Evolutionary conservation across 1,139 yeast genomes (phyloP).

Genomic region (Taphrina pruni): DNA sequence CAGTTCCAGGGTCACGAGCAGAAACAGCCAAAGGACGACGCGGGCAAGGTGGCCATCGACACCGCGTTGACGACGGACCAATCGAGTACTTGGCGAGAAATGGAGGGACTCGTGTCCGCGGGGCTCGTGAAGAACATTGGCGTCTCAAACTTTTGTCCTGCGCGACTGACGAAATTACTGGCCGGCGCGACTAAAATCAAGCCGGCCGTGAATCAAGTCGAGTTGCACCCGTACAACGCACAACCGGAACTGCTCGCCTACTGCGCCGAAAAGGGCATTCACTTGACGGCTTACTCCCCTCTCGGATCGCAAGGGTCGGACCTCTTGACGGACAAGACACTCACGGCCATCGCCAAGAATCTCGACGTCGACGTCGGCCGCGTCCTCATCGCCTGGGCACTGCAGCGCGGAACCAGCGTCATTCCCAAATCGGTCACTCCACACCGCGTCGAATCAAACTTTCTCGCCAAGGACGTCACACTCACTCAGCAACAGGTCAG

Average conservation of each 20-base stretch:
- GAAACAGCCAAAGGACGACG: conserved; percentile 22
- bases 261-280: conserved; percentile 42
- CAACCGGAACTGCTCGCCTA: conserved; percentile 44
- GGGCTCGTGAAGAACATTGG: conserved; percentile 64
- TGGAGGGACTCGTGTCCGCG: conserved; percentile 68
- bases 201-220: conserved; percentile 86
- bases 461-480: conserved; percentile 55
- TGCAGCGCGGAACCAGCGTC: conserved; percentile 62
- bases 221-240: conserved; percentile 54
- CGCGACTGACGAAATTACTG: conserved; percentile 72
- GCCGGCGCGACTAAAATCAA: conserved; percentile 62
- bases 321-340: conserved; percentile 57
- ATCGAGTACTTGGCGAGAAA: conserved; percentile 65
- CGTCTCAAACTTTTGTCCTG: conserved; percentile 80
- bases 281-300: conserved; percentile 46
- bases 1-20: conserved; percentile 23
- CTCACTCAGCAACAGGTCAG: conserved; percentile 62
- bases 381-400: conserved; percentile 79
- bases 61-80: conserved; percentile 28
- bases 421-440: conserved; percentile 66
- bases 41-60: conserved; percentile 32
- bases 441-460: conserved; percentile 52
- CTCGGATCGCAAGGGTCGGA: conserved; percentile 39
- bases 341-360: conserved; percentile 61
- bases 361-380: conserved; percentile 64